Evolutionary conservation across 2,329 filamentous ascomycete species (phyloP).

Genomic region (Cercospora berteroae): DNA sequence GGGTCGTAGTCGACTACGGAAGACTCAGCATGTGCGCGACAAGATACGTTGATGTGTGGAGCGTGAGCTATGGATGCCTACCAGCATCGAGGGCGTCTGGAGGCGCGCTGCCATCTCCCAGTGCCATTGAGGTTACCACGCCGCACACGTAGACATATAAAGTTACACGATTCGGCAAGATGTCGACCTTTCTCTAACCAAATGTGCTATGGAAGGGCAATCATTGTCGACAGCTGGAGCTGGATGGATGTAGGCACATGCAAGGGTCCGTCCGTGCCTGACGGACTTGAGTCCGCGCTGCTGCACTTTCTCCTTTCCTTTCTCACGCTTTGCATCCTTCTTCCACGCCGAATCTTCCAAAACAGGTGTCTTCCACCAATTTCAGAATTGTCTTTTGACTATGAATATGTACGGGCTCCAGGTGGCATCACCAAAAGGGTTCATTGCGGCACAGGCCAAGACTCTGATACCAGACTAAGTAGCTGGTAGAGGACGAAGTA

Average conservation of each 20-base stretch:
- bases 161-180: not conserved
- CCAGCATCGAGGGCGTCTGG: slow-evolving; percentile 27
- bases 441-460: not conserved
- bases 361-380: not conserved
- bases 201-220: not conserved
- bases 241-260: not conserved
- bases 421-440: not conserved
- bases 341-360: not conserved
- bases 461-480: not conserved
- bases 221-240: not conserved
- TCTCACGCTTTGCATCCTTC: not conserved
- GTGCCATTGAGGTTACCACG: slow-evolving; percentile 14
- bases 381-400: not conserved
- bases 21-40: not conserved
- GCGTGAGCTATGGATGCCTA: slow-evolving; percentile 9
- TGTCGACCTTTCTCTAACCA: not conserved
- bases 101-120: slow-evolving; percentile 18
- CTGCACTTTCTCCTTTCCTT: not conserved
- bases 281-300: not conserved
- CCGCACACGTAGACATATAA: not conserved
- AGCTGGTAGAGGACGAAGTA: not conserved
- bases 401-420: not conserved
- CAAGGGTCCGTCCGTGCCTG: slow-evolving; percentile 1
- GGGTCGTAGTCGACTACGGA: slow-evolving; percentile 78
- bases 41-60: not conserved